Evolutionary conservation across 768 basidiomycete genomes (phyloP).

Genomic region (Chalciporus chontae): DNA sequence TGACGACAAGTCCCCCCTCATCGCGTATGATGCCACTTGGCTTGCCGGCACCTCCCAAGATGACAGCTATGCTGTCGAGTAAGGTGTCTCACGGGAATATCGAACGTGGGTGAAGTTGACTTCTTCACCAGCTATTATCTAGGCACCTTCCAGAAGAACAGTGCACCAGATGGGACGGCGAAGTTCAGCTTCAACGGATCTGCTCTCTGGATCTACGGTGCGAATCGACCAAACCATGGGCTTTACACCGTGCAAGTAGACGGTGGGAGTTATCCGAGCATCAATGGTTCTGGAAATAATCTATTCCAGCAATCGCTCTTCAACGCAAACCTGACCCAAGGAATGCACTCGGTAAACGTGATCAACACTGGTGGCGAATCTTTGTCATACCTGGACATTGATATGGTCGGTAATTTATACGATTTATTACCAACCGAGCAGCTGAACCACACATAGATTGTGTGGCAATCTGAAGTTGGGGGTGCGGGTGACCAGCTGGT

Average conservation of each 20-base stretch:
- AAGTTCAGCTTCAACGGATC: constrained; percentile 49
- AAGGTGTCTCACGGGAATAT: background rate
- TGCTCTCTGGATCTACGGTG: constrained; percentile 46
- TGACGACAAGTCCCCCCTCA: constrained; percentile 32
- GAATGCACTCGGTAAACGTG: constrained; percentile 34
- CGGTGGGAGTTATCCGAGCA: constrained; percentile 21
- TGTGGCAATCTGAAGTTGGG: constrained; percentile 28
- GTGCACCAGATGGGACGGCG: constrained; percentile 30
- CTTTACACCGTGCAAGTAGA: constrained; percentile 44
- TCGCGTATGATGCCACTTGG: constrained; percentile 25
- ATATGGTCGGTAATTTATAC: constrained; percentile 32
- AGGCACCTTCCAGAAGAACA: constrained; percentile 38
- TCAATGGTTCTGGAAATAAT: constrained; percentile 28
- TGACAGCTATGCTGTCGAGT: constrained; percentile 18
- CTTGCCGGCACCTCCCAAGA: constrained; percentile 18
- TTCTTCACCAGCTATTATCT: constrained; percentile 30
- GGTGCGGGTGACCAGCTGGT: constrained; percentile 11
- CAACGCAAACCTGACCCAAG: constrained; percentile 30
- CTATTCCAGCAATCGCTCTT: constrained; percentile 42
- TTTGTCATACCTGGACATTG: constrained; percentile 43
- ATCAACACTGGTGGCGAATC: constrained; percentile 27
- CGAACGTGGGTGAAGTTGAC: background rate
- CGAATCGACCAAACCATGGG: constrained; percentile 47
- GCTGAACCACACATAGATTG: constrained; percentile 14
- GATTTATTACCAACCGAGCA: background rate